Evolutionary conservation across 306 rosid genomes (phyloP).

Genomic region (Dalbergia cultrata): DNA sequence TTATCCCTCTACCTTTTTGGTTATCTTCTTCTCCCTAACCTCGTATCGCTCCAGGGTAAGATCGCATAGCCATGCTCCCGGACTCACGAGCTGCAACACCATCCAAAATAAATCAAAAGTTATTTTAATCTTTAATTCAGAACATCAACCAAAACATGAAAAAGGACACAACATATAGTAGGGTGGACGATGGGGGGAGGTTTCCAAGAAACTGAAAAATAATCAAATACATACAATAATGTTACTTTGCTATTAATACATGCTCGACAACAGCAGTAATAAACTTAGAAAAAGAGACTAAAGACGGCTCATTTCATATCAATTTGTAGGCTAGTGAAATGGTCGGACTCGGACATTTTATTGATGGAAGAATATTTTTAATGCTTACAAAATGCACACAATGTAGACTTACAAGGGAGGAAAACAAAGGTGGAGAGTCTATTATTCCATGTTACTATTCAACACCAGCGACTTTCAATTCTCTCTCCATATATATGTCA

Average conservation of each 20-base stretch:
- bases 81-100: constrained; percentile 72
- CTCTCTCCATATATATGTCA: too few species aligned
- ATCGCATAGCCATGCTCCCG: constrained; percentile 89
- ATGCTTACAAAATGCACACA: too few species aligned
- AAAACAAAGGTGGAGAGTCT: too few species aligned
- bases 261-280: background rate
- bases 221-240: background rate
- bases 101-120: constrained; percentile 1
- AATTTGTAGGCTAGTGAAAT: constrained; percentile 26
- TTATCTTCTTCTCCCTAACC: constrained; percentile 91
- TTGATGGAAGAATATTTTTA: background rate
- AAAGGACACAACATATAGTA: background rate
- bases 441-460: too few species aligned
- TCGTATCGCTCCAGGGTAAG: constrained; percentile 87
- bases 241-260: background rate
- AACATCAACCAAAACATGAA: background rate
- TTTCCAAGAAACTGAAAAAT: constrained; percentile 2
- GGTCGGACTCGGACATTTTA: background rate
- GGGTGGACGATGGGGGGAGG: background rate
- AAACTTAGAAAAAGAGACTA: too few species aligned
- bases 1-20: constrained; percentile 62
- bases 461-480: too few species aligned
- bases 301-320: constrained; percentile 7
- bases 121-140: constrained; percentile 6
- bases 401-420: too few species aligned